Conservation (phyloP, 1,284 basidiomycete species). For the Malassezia brasiliensis region DNA sequence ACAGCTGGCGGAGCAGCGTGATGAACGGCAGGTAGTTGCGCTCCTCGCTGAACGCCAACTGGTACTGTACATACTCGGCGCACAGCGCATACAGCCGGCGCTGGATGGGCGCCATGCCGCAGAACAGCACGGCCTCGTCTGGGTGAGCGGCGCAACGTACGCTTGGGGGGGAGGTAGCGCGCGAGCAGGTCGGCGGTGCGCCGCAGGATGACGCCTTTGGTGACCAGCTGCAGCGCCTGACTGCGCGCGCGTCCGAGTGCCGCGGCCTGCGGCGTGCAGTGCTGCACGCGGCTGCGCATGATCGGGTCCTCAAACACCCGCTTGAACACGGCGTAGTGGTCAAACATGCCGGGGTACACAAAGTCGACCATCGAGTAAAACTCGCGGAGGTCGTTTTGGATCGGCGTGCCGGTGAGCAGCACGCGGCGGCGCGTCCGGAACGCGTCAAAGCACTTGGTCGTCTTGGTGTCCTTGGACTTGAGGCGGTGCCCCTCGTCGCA, state of each 20-base stretch:
- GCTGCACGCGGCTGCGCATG: conserved; percentile 70
- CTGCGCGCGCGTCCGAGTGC: conserved; percentile 60
- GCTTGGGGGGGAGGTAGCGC: conserved; percentile 79
- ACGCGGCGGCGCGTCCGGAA: conserved; percentile 62
- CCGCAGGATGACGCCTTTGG: conserved; percentile 78
- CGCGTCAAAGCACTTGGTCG: conserved; percentile 73
- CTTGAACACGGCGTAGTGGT: conserved; percentile 36
- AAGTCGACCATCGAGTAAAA: conserved; percentile 96
- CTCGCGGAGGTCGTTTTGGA: conserved; percentile 86
- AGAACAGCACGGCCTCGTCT: conserved; percentile 52
- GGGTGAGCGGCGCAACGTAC: not conserved
- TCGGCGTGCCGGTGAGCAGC: conserved; percentile 86
- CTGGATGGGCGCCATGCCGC: conserved; percentile 54
- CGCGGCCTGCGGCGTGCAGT: conserved; percentile 61
- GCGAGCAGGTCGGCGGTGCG: conserved; percentile 63
- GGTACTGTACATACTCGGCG: conserved; percentile 25
- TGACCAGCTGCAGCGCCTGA: conserved; percentile 58
- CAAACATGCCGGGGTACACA: conserved; percentile 79
- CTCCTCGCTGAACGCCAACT: conserved; percentile 24
- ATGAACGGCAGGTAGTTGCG: conserved; percentile 39
- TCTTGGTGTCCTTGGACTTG: conserved; percentile 86
- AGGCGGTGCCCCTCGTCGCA: conserved; percentile 96
- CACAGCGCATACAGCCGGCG: conserved; percentile 69
- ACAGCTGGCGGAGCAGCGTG: conserved; percentile 62
- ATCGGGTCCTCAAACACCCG: conserved; percentile 77